phyloP scores from a whole-genome alignment of 345 rosid species.

The Corymbia maculata region DNA sequence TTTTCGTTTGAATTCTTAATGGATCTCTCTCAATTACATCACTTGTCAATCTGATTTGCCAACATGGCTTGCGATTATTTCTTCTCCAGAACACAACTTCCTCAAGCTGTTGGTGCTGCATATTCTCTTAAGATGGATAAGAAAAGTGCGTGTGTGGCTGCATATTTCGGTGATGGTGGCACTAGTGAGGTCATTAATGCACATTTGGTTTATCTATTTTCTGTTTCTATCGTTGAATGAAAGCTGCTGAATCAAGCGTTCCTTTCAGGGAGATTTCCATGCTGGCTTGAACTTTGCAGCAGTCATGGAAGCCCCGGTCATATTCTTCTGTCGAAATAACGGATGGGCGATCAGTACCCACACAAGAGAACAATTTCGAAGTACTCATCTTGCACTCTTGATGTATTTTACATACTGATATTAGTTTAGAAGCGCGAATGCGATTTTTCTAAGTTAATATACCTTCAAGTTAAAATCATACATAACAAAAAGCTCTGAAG shows the following conservation, averaged over 20 bases:
- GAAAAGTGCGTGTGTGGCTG: slow-evolving; percentile 53
- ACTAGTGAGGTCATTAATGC: slow-evolving; percentile 54
- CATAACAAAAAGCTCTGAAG: background rate
- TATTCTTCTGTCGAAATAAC: slow-evolving; percentile 75
- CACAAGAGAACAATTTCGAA: slow-evolving; percentile 63
- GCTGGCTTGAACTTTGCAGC: slow-evolving; percentile 89
- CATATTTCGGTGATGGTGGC: slow-evolving; percentile 68
- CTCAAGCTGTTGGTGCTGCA: slow-evolving; percentile 73
- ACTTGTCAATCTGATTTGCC: background rate
- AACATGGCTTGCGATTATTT: background rate
- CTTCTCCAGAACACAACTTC: slow-evolving; percentile 57
- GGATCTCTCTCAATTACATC: background rate
- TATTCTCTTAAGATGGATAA: slow-evolving; percentile 71
- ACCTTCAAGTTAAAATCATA: background rate
- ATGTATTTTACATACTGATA: background rate
- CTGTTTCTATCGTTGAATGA: background rate
- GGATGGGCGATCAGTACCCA: slow-evolving; percentile 92
- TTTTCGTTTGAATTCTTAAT: background rate
- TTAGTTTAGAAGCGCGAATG: background rate
- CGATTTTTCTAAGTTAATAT: background rate
- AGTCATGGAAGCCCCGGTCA: slow-evolving; percentile 60
- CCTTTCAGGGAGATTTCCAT: slow-evolving; percentile 72
- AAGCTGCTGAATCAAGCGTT: background rate
- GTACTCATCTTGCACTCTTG: slow-evolving; percentile 10
- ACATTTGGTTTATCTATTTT: too few species aligned